Percentiles rank a stretch among this genome's conserved stretches.
Evolutionary conservation across 306 rosid genomes (phyloP).

Genomic region (Trifolium pratense): DNA sequence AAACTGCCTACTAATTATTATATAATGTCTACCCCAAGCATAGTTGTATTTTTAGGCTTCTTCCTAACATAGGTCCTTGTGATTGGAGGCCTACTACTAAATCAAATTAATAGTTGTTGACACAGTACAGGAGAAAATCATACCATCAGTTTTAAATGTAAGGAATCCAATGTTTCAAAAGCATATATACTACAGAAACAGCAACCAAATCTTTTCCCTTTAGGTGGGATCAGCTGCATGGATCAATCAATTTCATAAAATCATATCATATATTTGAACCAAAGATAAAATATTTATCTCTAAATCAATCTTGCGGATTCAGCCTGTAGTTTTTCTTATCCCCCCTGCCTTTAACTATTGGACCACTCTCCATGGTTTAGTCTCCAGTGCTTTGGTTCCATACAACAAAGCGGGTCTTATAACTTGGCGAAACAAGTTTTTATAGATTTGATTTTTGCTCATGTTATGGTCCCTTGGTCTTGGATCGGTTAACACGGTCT

Average conservation of each 20-base stretch:
- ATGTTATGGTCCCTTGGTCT: no score
- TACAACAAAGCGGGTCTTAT: background rate
- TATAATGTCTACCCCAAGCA: conserved; percentile 6
- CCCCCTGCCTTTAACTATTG: background rate
- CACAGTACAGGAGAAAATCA: conserved; percentile 10
- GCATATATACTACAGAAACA: conserved; percentile 8
- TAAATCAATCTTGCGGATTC: background rate
- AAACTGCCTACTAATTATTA: background rate
- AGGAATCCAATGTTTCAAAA: conserved; percentile 37
- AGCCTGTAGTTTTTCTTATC: background rate
- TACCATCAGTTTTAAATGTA: conserved; percentile 25
- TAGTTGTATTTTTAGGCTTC: background rate
- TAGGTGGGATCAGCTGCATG: conserved; percentile 8
- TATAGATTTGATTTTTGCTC: conserved; percentile 20
- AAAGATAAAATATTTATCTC: conserved; percentile 7
- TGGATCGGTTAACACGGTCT: no score
- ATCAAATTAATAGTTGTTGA: conserved; percentile 26
- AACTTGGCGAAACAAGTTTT: conserved; percentile 3
- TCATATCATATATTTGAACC: conserved; percentile 8
- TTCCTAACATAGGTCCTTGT: background rate
- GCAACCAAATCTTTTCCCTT: background rate
- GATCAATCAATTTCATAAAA: background rate
- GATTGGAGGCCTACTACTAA: background rate
- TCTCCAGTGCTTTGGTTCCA: background rate
- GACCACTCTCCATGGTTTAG: background rate